Conservation (phyloP, 768 basidiomycete genomes). For the Kondoa malvinella region DNA sequence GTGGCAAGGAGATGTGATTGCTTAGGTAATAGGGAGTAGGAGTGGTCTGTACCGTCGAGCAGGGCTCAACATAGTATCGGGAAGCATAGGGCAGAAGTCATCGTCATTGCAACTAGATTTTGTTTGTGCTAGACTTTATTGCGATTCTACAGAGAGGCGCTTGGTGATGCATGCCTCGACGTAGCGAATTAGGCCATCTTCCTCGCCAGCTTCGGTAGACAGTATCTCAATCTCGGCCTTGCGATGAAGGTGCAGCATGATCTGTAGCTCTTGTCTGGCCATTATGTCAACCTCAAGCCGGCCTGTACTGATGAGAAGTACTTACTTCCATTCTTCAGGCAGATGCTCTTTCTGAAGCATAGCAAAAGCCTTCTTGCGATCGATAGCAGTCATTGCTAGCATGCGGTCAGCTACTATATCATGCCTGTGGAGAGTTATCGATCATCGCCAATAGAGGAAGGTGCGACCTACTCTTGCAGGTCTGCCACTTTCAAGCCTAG, state of each 20-base stretch:
- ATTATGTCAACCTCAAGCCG: constrained; percentile 1
- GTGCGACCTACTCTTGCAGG: constrained; percentile 42
- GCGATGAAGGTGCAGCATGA: constrained; percentile 60
- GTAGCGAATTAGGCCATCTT: background rate
- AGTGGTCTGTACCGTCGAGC: no score
- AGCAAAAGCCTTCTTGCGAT: constrained; percentile 7
- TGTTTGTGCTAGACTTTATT: background rate
- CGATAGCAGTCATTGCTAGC: background rate
- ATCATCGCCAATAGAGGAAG: no score
- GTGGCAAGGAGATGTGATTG: constrained; percentile 8
- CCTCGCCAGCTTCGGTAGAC: constrained; percentile 4
- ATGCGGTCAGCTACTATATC: background rate
- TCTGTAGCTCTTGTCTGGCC: constrained; percentile 56
- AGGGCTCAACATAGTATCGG: no score
- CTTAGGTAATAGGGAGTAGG: background rate
- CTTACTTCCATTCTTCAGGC: constrained; percentile 54
- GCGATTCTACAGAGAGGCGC: background rate
- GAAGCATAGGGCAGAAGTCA: background rate
- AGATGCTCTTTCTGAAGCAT: constrained; percentile 25
- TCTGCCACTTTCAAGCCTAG: constrained; percentile 60
- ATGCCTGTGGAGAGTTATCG: no score
- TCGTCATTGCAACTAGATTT: background rate
- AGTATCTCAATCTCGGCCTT: constrained; percentile 77
- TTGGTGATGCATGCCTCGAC: background rate
- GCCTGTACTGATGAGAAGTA: constrained; percentile 17